Percentiles rank a stretch among this genome's conserved stretches.
Evolutionary conservation across 176 grass and related monocot species (phyloP).

Genomic region (Microstegium vimineum): DNA sequence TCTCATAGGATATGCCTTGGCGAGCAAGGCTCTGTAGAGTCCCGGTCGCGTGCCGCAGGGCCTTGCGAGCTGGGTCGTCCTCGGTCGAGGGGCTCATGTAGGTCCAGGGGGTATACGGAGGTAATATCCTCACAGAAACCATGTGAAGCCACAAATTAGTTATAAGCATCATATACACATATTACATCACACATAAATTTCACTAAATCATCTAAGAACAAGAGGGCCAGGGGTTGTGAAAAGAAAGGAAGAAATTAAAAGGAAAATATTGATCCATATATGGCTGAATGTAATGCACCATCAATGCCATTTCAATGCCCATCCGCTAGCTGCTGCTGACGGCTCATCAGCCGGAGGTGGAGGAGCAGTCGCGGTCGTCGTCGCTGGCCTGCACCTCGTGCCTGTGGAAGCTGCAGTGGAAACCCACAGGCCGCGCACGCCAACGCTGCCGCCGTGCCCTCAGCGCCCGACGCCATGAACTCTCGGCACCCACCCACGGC

Average conservation of each 20-base stretch:
- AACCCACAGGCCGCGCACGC: conserved; percentile 56
- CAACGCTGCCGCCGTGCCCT: conserved; percentile 36
- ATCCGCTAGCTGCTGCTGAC: neutral
- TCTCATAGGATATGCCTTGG: no score
- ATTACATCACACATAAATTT: conserved; percentile 4
- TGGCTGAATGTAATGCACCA: conserved; percentile 19
- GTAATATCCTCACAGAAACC: no score
- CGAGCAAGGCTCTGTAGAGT: no score
- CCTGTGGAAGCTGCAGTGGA: conserved; percentile 80
- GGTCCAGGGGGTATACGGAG: no score
- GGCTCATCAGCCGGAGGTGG: conserved; percentile 17
- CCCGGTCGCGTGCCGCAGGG: no score
- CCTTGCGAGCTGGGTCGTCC: no score
- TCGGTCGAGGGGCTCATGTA: no score
- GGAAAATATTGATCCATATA: neutral
- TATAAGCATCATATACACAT: neutral
- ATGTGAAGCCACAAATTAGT: neutral
- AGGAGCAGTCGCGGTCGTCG: conserved; percentile 23
- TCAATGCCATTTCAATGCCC: neutral
- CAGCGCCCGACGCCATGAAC: conserved; percentile 58
- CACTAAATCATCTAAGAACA: neutral
- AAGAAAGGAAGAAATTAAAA: neutral
- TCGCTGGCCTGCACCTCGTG: conserved; percentile 36
- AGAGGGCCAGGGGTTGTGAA: neutral
- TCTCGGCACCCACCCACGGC: conserved; percentile 68